phyloP scores from a whole-genome alignment of 2,329 filamentous ascomycete genomes.

The Niveomyces coronatus region DNA sequence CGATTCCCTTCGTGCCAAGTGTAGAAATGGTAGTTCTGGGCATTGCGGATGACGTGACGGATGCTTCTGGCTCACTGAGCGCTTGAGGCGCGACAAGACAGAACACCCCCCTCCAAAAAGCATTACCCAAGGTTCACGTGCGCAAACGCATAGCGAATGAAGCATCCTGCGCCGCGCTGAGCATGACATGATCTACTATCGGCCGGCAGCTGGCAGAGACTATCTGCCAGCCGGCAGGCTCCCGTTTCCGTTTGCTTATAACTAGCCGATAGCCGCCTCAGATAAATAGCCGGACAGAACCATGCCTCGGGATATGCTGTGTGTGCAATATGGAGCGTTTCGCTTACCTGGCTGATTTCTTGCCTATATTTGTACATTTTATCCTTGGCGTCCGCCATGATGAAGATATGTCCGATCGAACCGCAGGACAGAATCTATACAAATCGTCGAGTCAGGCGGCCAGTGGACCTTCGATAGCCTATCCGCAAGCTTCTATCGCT shows the following conservation, averaged over 20 bases:
- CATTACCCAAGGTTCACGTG: no score
- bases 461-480: no score
- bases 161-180: not conserved
- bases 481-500: no score
- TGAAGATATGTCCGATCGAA: slow-evolving; percentile 16
- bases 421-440: not conserved
- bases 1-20: not conserved
- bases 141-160: no score
- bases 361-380: slow-evolving; percentile 76
- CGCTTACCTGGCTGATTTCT: slow-evolving; percentile 89
- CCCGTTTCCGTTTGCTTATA: no score
- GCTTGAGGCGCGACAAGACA: not conserved
- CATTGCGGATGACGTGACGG: not conserved
- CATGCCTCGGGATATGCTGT: not conserved
- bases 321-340: not conserved
- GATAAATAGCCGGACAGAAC: not conserved
- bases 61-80: not conserved
- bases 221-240: slow-evolving; percentile 7
- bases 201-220: slow-evolving; percentile 2
- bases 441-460: not conserved
- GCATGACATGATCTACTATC: not conserved
- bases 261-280: no score
- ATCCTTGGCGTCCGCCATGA: slow-evolving; percentile 54
- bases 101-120: no score
- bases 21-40: not conserved